Evolutionary conservation across 2,329 filamentous ascomycete genomes (phyloP).

Genomic region (Davidsoniella eucalypti): DNA sequence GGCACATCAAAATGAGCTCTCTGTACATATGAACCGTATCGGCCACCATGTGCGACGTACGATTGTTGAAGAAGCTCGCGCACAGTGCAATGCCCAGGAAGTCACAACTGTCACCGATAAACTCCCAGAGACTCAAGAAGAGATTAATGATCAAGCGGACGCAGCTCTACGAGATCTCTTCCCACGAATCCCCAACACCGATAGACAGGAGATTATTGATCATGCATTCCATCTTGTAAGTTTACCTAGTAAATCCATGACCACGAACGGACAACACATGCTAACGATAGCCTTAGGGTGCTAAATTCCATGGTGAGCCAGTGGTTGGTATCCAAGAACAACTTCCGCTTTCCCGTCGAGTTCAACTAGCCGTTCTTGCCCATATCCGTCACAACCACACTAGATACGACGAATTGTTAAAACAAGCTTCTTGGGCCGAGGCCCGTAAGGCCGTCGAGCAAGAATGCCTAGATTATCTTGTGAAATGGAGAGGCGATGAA

Average conservation of each 20-base stretch:
- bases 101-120: constrained; percentile 29
- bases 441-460: constrained; percentile 44
- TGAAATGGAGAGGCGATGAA: constrained; percentile 58
- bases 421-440: constrained; percentile 40
- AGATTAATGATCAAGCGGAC: constrained; percentile 47
- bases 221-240: constrained; percentile 47
- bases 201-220: constrained; percentile 44
- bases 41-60: constrained; percentile 43
- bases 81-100: constrained; percentile 16
- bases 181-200: constrained; percentile 47
- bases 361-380: constrained; percentile 48
- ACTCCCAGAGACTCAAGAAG: constrained; percentile 40
- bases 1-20: constrained; percentile 22
- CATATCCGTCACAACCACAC: constrained; percentile 53
- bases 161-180: constrained; percentile 46
- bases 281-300: constrained; percentile 23
- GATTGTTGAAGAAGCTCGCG: constrained; percentile 40
- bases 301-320: constrained; percentile 33
- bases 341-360: constrained; percentile 41
- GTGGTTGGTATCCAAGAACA: constrained; percentile 41
- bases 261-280: not conserved
- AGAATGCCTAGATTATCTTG: constrained; percentile 45
- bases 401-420: constrained; percentile 44
- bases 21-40: constrained; percentile 38
- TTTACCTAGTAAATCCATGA: constrained; percentile 12